Conservation (phyloP, 768 basidiomycete species). For the Steccherinum ochraceum region DNA sequence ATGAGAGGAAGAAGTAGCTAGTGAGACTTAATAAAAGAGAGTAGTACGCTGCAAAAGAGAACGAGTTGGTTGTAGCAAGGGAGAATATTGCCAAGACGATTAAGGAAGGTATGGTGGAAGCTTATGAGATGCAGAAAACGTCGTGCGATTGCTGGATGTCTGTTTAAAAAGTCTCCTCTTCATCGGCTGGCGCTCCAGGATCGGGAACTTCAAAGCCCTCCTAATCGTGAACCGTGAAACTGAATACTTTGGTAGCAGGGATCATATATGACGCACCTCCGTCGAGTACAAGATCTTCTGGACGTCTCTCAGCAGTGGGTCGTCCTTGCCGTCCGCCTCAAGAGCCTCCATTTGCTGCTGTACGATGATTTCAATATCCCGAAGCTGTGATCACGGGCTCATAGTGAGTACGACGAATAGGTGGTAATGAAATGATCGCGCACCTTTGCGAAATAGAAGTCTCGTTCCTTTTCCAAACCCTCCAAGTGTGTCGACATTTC, state of each 20-base stretch:
- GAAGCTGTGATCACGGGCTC: constrained; percentile 71
- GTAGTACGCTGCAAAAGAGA: background rate
- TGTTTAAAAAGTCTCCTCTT: constrained; percentile 83
- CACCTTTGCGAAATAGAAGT: constrained; percentile 99
- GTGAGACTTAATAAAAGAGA: background rate
- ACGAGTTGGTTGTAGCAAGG: background rate
- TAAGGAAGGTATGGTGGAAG: no score
- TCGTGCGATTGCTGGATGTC: no score
- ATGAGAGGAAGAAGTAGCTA: background rate
- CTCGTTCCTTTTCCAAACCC: constrained; percentile 92
- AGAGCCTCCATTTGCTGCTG: constrained; percentile 69
- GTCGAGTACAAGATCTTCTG: constrained; percentile 94
- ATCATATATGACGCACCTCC: constrained; percentile 51
- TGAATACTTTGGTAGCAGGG: background rate
- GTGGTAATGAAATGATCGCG: constrained; percentile 16
- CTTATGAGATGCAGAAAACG: no score
- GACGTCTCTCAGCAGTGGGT: constrained; percentile 63
- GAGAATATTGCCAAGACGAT: background rate
- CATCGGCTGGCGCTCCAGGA: constrained; percentile 52
- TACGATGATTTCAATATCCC: constrained; percentile 93
- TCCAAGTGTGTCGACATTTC: constrained; percentile 82
- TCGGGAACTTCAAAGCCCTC: constrained; percentile 88
- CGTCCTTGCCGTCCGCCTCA: constrained; percentile 51
- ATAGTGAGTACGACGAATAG: constrained; percentile 1
- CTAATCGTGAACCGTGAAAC: constrained; percentile 32